A percentile compares a stretch with the other conserved stretches of the same genome.
Conservation (phyloP, 208 protist genomes). For the Balamuthia mandrillaris region DNA sequence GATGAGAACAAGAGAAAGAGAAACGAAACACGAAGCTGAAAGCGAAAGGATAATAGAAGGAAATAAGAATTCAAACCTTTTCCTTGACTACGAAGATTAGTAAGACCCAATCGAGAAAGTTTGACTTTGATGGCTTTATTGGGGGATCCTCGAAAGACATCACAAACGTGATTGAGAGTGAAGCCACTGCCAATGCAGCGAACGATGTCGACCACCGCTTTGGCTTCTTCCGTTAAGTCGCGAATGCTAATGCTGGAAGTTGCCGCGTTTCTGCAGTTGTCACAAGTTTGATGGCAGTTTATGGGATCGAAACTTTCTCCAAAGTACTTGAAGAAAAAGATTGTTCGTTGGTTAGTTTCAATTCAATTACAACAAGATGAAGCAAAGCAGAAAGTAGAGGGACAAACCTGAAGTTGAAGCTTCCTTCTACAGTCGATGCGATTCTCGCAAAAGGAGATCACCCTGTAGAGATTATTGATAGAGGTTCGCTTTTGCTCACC, state of each 20-base stretch:
- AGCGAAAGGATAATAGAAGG: not conserved
- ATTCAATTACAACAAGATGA: not conserved
- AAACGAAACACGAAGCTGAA: not conserved
- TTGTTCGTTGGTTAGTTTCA: not conserved
- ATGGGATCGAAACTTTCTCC: conserved; percentile 27
- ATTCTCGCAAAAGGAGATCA: conserved; percentile 30
- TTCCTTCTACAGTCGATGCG: conserved; percentile 8
- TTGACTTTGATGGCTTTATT: not conserved
- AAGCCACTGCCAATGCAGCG: not conserved
- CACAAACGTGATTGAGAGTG: not conserved
- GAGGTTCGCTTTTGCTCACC: not conserved
- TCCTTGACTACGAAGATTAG: not conserved
- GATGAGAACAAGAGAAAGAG: too few relatives aligned
- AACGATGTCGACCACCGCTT: not conserved
- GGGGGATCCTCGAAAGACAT: not conserved
- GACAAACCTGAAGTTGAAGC: conserved; percentile 23
- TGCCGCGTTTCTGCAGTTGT: conserved; percentile 15
- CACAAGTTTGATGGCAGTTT: conserved; percentile 18
- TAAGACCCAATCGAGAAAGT: not conserved
- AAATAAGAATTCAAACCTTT: not conserved
- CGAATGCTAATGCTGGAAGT: not conserved
- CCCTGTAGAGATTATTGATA: conserved; percentile 27
- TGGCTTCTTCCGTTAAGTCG: not conserved
- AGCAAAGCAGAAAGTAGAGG: not conserved
- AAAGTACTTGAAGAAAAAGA: not conserved